phyloP scores from a whole-genome alignment of 352 stramenopile species.

The Phytophthora idaei region DNA sequence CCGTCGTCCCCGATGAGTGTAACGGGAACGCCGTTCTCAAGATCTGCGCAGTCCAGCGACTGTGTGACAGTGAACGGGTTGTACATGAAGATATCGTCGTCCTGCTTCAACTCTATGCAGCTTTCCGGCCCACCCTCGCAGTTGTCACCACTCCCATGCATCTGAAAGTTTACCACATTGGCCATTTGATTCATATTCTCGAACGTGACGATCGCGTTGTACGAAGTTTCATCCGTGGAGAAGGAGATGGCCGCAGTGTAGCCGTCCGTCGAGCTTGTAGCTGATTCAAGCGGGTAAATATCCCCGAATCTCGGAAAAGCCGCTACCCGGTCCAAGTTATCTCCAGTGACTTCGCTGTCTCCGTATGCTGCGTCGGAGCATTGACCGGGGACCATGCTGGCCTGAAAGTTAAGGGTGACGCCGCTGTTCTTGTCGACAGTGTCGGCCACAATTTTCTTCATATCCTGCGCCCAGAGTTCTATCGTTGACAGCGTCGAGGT shows the following conservation, averaged over 20 bases:
- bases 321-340: slow-evolving; percentile 34
- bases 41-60: slow-evolving; percentile 39
- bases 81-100: slow-evolving; percentile 65
- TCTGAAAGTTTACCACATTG: slow-evolving; percentile 50
- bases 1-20: slow-evolving; percentile 41
- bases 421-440: slow-evolving; percentile 8
- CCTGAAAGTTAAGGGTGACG: slow-evolving; percentile 31
- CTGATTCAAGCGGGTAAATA: slow-evolving; percentile 28
- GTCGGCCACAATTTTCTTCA: slow-evolving; percentile 25
- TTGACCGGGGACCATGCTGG: slow-evolving; percentile 39
- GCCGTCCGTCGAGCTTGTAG: slow-evolving; percentile 1
- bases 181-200: slow-evolving; percentile 28
- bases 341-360: slow-evolving; percentile 11
- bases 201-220: slow-evolving; percentile 39
- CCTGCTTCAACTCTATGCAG: slow-evolving; percentile 41
- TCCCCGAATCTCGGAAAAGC: slow-evolving; percentile 36
- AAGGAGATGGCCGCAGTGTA: slow-evolving; percentile 47
- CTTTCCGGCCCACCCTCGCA: slow-evolving; percentile 30
- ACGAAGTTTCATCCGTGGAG: slow-evolving; percentile 41
- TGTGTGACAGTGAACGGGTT: slow-evolving; percentile 58
- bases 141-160: slow-evolving; percentile 18
- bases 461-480: slow-evolving; percentile 45
- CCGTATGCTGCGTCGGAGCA: slow-evolving; percentile 29
- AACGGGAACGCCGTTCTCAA: slow-evolving; percentile 53
- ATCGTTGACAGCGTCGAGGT: slow-evolving; percentile 37